Percentiles rank a stretch among this genome's conserved stretches.
phyloP scores from a whole-genome alignment of 306 rosid species.

The Gastrolobium villosum region DNA sequence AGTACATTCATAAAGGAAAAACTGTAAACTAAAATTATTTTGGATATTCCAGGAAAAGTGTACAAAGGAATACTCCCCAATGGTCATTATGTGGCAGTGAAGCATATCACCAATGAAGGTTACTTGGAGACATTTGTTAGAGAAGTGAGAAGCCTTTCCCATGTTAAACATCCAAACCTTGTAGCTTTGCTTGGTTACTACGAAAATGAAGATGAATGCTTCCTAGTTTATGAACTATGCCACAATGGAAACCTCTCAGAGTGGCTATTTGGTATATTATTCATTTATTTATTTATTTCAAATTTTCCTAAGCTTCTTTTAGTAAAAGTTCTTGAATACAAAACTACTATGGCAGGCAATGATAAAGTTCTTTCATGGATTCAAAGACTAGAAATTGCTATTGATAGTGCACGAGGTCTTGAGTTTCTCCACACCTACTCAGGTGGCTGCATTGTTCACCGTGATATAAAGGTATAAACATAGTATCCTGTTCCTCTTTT shows the following conservation, averaged over 20 bases:
- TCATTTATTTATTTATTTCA: background rate
- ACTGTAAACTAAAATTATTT: background rate
- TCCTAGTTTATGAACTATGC: constrained; percentile 79
- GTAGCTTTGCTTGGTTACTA: constrained; percentile 66
- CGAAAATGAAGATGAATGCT: constrained; percentile 61
- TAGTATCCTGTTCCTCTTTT: background rate
- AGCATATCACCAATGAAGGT: constrained; percentile 70
- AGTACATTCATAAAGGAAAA: constrained; percentile 6
- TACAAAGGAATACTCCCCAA: constrained; percentile 66
- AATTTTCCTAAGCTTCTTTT: constrained; percentile 7
- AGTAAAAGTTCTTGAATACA: background rate
- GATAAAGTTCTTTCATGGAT: constrained; percentile 68
- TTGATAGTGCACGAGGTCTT: constrained; percentile 71
- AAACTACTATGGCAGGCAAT: constrained; percentile 51
- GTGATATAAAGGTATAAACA: constrained; percentile 70
- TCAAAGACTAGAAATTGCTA: constrained; percentile 66
- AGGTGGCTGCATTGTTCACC: constrained; percentile 75
- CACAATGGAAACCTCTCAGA: constrained; percentile 74
- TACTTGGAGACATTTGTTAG: constrained; percentile 67
- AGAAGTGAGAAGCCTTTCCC: constrained; percentile 72
- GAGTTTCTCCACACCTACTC: constrained; percentile 71
- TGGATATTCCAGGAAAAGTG: constrained; percentile 60
- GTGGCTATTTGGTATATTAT: constrained; percentile 68
- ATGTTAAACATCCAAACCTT: constrained; percentile 67
- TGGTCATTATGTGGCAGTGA: constrained; percentile 66